A percentile compares a stretch with the other conserved stretches of the same genome.
Evolutionary conservation across 495 filamentous ascomycete species (phyloP).

Genomic region (Xylaria grammica): DNA sequence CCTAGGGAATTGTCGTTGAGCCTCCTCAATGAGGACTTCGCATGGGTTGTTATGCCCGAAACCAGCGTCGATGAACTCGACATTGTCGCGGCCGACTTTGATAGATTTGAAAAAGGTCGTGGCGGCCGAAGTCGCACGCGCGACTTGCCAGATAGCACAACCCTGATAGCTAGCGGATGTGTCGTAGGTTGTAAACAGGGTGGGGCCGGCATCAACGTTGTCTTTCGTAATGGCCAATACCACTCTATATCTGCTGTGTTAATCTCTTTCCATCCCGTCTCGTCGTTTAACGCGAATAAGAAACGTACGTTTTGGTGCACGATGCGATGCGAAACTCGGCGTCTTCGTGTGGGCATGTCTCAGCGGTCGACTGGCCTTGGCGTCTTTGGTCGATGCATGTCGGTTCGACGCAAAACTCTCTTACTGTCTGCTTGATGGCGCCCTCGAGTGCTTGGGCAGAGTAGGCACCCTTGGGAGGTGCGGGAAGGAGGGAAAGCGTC

Average conservation of each 20-base stretch:
- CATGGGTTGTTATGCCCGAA: conserved; percentile 41
- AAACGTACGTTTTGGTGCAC: conserved; percentile 27
- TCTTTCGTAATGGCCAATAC: conserved; percentile 29
- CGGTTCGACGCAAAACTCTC: conserved; percentile 18
- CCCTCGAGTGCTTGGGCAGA: conserved; percentile 31
- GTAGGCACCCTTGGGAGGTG: conserved; percentile 25
- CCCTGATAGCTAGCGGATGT: conserved; percentile 14
- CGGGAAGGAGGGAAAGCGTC: conserved; percentile 6
- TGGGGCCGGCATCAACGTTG: conserved; percentile 18
- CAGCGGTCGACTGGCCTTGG: conserved; percentile 11
- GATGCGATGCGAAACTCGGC: background rate
- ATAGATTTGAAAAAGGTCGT: conserved; percentile 47
- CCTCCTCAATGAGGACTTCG: conserved; percentile 32
- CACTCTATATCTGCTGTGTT: conserved; percentile 18
- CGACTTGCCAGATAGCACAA: conserved; percentile 48
- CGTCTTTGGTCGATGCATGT: conserved; percentile 14
- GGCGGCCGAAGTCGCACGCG: conserved; percentile 48
- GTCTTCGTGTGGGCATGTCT: conserved; percentile 20
- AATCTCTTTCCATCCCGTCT: background rate
- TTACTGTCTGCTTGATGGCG: conserved; percentile 28
- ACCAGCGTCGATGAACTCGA: conserved; percentile 36
- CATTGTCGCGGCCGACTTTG: conserved; percentile 31
- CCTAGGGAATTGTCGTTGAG: conserved; percentile 19
- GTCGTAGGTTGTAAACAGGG: conserved; percentile 30
- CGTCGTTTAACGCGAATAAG: background rate